A percentile compares a stretch with the other conserved stretches of the same genome.
Conservation (phyloP, 1,139 yeast species). For the Candida freyschussii region DNA sequence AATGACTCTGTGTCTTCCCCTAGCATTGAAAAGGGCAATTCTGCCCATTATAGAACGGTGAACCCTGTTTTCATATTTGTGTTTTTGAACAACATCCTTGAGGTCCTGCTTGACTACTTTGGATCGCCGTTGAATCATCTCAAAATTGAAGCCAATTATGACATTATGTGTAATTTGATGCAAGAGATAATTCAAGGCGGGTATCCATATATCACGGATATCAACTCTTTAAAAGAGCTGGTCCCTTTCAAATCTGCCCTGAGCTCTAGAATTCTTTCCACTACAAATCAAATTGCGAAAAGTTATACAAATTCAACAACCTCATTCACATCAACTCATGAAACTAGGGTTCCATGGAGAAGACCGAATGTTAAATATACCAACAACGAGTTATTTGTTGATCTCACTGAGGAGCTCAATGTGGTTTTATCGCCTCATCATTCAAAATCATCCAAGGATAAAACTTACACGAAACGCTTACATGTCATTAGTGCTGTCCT, state of each 20-base stretch:
- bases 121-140: slow-evolving; percentile 51
- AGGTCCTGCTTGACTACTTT: slow-evolving; percentile 53
- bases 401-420: slow-evolving; percentile 49
- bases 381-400: slow-evolving; percentile 31
- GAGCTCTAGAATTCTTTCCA: slow-evolving; percentile 36
- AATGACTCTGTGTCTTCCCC: too few relatives aligned
- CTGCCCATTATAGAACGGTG: too few relatives aligned
- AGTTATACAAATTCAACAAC: slow-evolving; percentile 21
- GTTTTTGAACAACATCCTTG: slow-evolving; percentile 48
- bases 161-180: slow-evolving; percentile 54
- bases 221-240: slow-evolving; percentile 63
- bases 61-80: slow-evolving; percentile 52
- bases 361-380: slow-evolving; percentile 23
- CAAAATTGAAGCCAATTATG: slow-evolving; percentile 61
- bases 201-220: slow-evolving; percentile 65
- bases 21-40: too few relatives aligned
- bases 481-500: slow-evolving; percentile 36
- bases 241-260: slow-evolving; percentile 54
- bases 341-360: slow-evolving; percentile 21
- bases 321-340: slow-evolving; percentile 2
- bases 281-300: slow-evolving; percentile 31
- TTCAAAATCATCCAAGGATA: slow-evolving; percentile 4
- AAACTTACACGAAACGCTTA: slow-evolving; percentile 25
- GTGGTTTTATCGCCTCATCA: slow-evolving; percentile 21
- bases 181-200: slow-evolving; percentile 78